Evolutionary conservation across 495 filamentous ascomycete species (phyloP), one percentile per base, ranked within the genome.

Genomic region (Astrothelium macrocarpum): DNA sequence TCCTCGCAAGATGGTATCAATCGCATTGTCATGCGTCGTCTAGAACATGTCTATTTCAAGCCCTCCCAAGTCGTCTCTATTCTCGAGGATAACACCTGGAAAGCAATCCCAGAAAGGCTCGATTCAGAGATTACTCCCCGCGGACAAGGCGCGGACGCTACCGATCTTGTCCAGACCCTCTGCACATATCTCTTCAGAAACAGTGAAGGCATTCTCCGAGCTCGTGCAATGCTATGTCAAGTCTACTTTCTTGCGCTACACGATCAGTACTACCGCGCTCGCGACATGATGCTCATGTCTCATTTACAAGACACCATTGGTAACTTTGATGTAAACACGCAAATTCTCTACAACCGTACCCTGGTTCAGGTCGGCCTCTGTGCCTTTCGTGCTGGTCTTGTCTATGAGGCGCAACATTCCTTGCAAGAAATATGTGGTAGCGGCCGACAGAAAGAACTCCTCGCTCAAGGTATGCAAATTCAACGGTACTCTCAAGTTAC

Each of bases 251-350:
- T 96, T 60, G 94, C 94, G 36, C 82, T 97, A 53, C 94, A 98
- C 74, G 92, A 97, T 75, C 85, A 96, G 64, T 97, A 97, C 81
- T 97, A 95, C 82, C 88, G 87, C 71, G 89, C 94, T 71, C 90
- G 95, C 69, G 94, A 99, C 75, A 90, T 97, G 86, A 93, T 97
- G 88, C 84, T 99, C 72, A 97, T 97, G 88, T 97, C 95, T n/a
- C 94, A 99, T 78, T 78, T 99, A 71, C 90, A 96, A 71, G 94
- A 99, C 78, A 95, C 86, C 66, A 97, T 97, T 75, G 79, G 82
- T 75, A 95, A 87, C 75, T 97, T 97, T 74, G 94, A 97, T 71
- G 87, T 99, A 70, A 88, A 85, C 76, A 96, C 90, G 36, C 94
- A 99, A 76, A 99, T 99, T 66, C 88, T 97, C 62, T 99, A 92